These are phyloP conservation scores for Cladobotryum mycophilum DNA, from an alignment of 2,329 filamentous ascomycete genomes.

Conservation along the genomic window DNA sequence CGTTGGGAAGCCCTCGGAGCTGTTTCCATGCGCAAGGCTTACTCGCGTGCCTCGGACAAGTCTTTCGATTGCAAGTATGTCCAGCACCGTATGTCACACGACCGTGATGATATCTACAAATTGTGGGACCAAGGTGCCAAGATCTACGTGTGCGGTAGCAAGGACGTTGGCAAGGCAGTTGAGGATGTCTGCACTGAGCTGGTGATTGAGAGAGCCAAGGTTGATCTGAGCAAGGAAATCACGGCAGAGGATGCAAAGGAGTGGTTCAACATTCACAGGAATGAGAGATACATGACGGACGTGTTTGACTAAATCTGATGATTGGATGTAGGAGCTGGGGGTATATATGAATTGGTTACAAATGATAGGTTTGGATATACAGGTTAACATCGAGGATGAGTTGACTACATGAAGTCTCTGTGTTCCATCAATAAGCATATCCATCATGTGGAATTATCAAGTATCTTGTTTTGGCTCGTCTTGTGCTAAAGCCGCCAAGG, in stretches of 20 bases:
- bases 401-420: too few relatives aligned
- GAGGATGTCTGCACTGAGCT: constrained; percentile 33
- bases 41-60: constrained; percentile 38
- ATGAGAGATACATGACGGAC: constrained; percentile 53
- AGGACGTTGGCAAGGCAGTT: constrained; percentile 42
- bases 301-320: constrained; percentile 47
- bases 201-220: constrained; percentile 26
- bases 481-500: too few relatives aligned
- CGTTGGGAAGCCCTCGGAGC: constrained; percentile 55
- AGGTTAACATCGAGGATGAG: too few relatives aligned
- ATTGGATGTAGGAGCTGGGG: background rate
- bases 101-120: constrained; percentile 29
- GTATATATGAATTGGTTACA: too few relatives aligned
- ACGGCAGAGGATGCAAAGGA: constrained; percentile 34
- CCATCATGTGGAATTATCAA: too few relatives aligned
- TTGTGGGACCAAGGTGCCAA: constrained; percentile 43
- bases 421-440: too few relatives aligned
- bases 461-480: too few relatives aligned
- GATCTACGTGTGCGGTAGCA: constrained; percentile 60
- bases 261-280: constrained; percentile 45
- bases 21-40: constrained; percentile 55
- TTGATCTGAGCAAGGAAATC: constrained; percentile 24
- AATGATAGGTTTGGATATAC: too few relatives aligned
- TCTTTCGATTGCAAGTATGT: constrained; percentile 44
- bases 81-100: constrained; percentile 36